Evolutionary conservation across 169 alveolate species (phyloP).

Genomic region (Cryptosporidium xiaoi): DNA sequence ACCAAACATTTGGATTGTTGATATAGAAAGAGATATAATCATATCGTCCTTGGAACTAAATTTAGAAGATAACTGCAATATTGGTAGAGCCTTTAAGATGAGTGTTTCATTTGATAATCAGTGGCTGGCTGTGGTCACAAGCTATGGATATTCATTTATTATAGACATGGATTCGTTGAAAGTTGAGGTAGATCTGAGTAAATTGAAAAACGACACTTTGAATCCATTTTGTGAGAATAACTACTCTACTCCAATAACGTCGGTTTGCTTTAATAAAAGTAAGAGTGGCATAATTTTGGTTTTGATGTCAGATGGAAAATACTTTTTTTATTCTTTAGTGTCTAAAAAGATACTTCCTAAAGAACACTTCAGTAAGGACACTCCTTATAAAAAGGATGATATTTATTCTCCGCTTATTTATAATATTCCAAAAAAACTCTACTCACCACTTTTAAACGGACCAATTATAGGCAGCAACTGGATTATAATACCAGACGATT

Average conservation of each 20-base stretch:
- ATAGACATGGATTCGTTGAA: conserved; percentile 51
- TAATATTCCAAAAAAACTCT: conserved; percentile 21
- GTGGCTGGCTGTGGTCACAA: conserved; percentile 67
- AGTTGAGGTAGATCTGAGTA: conserved; percentile 19
- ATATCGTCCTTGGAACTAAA: conserved; percentile 14
- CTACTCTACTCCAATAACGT: conserved; percentile 44
- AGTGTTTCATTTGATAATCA: conserved; percentile 59
- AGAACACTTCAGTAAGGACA: not conserved
- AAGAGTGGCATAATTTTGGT: conserved; percentile 38
- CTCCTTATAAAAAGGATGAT: not conserved
- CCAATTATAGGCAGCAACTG: conserved; percentile 35
- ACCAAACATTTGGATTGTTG: conserved; percentile 46
- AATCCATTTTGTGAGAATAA: conserved; percentile 1
- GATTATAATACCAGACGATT: not conserved
- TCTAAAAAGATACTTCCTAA: conserved; percentile 17
- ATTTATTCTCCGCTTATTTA: not conserved
- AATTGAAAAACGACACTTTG: conserved; percentile 6
- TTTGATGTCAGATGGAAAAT: conserved; percentile 53
- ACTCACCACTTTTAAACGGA: conserved; percentile 52
- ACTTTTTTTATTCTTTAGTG: conserved; percentile 29
- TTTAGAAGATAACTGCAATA: not conserved
- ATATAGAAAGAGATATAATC: conserved; percentile 50
- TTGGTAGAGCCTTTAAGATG: conserved; percentile 12
- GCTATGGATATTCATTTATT: conserved; percentile 50
- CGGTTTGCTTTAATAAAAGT: conserved; percentile 27